Percentiles rank a stretch among this genome's conserved stretches.
phyloP scores from a whole-genome alignment of 2,329 filamentous ascomycete species.

The Mycogone perniciosa region DNA sequence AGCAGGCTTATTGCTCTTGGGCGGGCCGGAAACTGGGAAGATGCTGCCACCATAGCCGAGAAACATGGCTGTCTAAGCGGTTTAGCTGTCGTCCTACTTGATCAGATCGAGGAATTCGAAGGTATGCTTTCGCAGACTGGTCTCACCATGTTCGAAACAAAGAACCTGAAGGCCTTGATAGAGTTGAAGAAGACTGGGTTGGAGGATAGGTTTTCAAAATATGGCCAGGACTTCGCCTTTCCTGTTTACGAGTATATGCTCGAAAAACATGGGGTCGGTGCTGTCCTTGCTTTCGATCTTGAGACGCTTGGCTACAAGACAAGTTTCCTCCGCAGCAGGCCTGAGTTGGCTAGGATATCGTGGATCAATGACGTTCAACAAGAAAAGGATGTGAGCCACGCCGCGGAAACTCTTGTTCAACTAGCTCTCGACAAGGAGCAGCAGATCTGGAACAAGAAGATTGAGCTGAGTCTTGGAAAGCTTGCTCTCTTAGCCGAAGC shows the following conservation, averaged over 20 bases:
- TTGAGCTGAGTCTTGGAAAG: slow-evolving; percentile 85
- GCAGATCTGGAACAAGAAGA: slow-evolving; percentile 87
- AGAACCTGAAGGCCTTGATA: slow-evolving; percentile 29
- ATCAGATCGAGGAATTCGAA: slow-evolving; percentile 41
- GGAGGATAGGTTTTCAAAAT: slow-evolving; percentile 55
- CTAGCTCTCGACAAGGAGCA: slow-evolving; percentile 67
- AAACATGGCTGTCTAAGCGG: slow-evolving; percentile 50
- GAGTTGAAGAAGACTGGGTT: slow-evolving; percentile 37
- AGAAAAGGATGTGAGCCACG: slow-evolving; percentile 68
- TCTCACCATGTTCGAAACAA: slow-evolving; percentile 23
- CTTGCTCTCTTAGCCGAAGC: slow-evolving; percentile 65
- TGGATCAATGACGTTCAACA: slow-evolving; percentile 92
- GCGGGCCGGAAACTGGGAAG: slow-evolving; percentile 50
- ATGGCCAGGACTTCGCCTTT: slow-evolving; percentile 61
- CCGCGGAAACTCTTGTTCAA: slow-evolving; percentile 62
- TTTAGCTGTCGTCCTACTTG: slow-evolving; percentile 50
- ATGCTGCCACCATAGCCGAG: slow-evolving; percentile 52
- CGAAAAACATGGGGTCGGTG: slow-evolving; percentile 55
- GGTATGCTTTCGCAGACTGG: slow-evolving; percentile 21
- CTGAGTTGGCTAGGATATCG: slow-evolving; percentile 67
- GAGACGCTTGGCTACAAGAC: slow-evolving; percentile 69
- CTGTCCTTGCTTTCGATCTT: slow-evolving; percentile 63
- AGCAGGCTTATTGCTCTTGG: slow-evolving; percentile 49
- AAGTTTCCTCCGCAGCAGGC: slow-evolving; percentile 66
- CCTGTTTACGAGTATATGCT: slow-evolving; percentile 78